Conservation (phyloP, 2,329 filamentous ascomycete species). For the Colletotrichum endophyticum region DNA sequence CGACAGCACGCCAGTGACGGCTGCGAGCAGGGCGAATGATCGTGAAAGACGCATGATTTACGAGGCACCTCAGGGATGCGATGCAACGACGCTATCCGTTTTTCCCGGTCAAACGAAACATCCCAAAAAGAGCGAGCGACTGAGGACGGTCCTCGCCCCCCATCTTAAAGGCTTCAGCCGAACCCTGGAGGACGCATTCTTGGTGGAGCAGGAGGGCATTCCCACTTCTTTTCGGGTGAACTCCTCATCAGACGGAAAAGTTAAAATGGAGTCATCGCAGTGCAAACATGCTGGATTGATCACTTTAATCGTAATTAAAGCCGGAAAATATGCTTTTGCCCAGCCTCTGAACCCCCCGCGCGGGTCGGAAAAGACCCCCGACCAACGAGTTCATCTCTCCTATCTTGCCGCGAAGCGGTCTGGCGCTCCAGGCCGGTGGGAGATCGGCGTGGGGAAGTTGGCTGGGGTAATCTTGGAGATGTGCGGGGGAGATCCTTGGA, state of each 20-base stretch:
- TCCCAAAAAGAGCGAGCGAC: neutral
- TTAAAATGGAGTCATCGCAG: neutral
- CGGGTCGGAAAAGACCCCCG: neutral
- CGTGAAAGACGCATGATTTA: neutral
- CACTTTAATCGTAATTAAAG: neutral
- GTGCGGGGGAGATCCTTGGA: constrained; percentile 12
- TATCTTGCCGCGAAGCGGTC: neutral
- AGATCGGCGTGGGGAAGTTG: constrained; percentile 12
- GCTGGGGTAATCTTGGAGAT: neutral
- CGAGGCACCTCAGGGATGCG: neutral
- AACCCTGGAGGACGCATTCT: neutral
- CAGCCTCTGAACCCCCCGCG: neutral
- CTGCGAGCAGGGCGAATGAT: neutral
- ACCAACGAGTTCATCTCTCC: neutral
- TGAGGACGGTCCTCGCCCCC: neutral
- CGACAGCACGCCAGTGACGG: constrained; percentile 1
- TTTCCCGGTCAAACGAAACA: neutral
- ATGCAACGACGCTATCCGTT: neutral
- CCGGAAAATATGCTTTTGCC: neutral
- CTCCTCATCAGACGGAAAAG: constrained; percentile 8
- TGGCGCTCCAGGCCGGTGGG: neutral
- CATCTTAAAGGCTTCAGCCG: constrained; percentile 4
- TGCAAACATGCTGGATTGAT: neutral
- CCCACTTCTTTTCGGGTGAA: constrained; percentile 16
- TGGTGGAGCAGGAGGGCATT: constrained; percentile 11